These are phyloP conservation scores for Smittium mucronatum DNA, from an alignment of 371 early-diverging fungal species.

Conservation along the genomic window DNA sequence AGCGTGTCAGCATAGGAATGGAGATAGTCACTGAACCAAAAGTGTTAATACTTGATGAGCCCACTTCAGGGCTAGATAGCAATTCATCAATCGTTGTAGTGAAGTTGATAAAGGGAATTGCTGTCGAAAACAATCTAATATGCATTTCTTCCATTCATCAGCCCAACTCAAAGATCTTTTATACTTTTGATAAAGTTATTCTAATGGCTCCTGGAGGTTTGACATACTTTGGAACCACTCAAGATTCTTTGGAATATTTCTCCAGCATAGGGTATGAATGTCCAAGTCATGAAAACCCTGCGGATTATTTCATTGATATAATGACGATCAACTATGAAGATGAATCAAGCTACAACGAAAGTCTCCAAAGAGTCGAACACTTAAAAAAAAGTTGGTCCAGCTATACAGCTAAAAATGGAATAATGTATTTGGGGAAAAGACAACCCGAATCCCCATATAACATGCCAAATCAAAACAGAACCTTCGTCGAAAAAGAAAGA, in stretches of 20 bases:
- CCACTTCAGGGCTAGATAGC: constrained; percentile 71
- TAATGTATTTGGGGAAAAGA: not conserved
- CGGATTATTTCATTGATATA: no score
- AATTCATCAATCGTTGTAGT: constrained; percentile 53
- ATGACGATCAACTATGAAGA: constrained; percentile 25
- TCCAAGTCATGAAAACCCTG: constrained; percentile 35
- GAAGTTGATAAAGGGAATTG: constrained; percentile 39
- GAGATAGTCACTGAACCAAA: constrained; percentile 58
- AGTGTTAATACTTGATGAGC: constrained; percentile 49
- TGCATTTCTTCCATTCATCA: constrained; percentile 62
- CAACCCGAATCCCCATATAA: no score
- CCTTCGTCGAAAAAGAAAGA: not conserved
- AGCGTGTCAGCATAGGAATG: constrained; percentile 70
- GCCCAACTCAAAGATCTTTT: constrained; percentile 48
- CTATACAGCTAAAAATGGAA: not conserved
- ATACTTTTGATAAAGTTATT: constrained; percentile 52
- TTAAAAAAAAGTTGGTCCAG: constrained; percentile 18
- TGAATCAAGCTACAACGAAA: constrained; percentile 14
- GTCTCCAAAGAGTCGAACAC: constrained; percentile 20
- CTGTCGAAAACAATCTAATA: constrained; percentile 42
- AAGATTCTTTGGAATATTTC: constrained; percentile 37
- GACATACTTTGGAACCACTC: constrained; percentile 45
- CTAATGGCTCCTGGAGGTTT: no score
- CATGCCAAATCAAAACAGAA: no score
- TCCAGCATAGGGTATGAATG: constrained; percentile 40